These are phyloP conservation scores for Phytophthora quininea DNA, from an alignment of 352 stramenopile genomes.

Conservation along the genomic window DNA sequence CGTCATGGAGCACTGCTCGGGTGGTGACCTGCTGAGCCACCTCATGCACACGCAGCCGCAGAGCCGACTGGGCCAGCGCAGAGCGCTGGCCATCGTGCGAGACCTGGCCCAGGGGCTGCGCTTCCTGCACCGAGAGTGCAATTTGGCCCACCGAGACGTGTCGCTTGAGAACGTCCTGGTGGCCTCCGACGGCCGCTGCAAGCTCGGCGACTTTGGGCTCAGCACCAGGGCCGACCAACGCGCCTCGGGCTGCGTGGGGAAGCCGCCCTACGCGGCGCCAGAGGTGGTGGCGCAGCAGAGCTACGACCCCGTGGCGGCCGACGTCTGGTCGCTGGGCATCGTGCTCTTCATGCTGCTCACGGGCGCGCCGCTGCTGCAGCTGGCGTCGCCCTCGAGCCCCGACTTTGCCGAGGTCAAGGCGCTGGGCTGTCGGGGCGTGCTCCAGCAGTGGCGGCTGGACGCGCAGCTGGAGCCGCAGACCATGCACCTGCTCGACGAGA, in stretches of 20 bases:
- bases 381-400: slow-evolving; percentile 7
- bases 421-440: slow-evolving; percentile 38
- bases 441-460: slow-evolving; percentile 45
- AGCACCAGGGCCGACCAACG: background rate
- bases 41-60: slow-evolving; percentile 34
- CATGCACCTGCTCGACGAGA: slow-evolving; percentile 35
- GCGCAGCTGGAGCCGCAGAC: slow-evolving; percentile 17
- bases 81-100: slow-evolving; percentile 36
- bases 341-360: slow-evolving; percentile 46
- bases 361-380: slow-evolving; percentile 23
- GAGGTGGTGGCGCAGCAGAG: background rate
- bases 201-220: background rate
- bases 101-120: slow-evolving; percentile 8
- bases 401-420: slow-evolving; percentile 37
- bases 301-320: background rate
- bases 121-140: slow-evolving; percentile 14
- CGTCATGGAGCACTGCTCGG: slow-evolving; percentile 63
- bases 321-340: background rate
- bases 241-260: background rate
- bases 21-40: slow-evolving; percentile 51
- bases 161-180: background rate
- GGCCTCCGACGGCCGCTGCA: background rate
- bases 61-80: slow-evolving; percentile 24
- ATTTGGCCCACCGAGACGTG: slow-evolving; percentile 35
- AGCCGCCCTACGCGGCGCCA: slow-evolving; percentile 26